phyloP scores from a whole-genome alignment of 1,284 basidiomycete genomes.

The Cryptococcus hybrid region DNA sequence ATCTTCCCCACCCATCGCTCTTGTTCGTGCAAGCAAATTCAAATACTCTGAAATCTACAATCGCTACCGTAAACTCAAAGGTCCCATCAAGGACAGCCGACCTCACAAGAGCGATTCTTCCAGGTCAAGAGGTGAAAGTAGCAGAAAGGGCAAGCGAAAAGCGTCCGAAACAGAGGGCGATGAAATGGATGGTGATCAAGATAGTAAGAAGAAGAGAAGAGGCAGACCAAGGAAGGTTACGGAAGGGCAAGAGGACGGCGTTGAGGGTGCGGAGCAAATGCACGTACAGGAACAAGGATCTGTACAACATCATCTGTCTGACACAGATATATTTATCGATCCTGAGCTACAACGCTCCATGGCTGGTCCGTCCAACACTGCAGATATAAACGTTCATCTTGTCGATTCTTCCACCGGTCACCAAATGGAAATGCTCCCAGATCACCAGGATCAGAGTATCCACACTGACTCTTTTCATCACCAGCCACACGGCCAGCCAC shows the following conservation, averaged over 20 bases:
- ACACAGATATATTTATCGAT: not conserved
- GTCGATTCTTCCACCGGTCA: not conserved
- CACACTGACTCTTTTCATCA: no score
- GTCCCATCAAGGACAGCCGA: conserved; percentile 41
- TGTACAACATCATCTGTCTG: not conserved
- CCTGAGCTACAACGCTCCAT: not conserved
- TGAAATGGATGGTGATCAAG: not conserved
- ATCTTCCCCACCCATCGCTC: conserved; percentile 38
- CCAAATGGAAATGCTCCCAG: no score
- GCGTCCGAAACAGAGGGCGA: not conserved
- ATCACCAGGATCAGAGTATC: no score
- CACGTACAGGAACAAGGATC: not conserved
- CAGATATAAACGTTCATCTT: not conserved
- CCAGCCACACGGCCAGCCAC: no score
- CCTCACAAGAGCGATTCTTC: conserved; percentile 15
- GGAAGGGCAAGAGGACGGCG: not conserved
- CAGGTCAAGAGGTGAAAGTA: not conserved
- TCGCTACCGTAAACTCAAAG: conserved; percentile 44
- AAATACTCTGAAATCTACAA: conserved; percentile 50
- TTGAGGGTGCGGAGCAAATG: not conserved
- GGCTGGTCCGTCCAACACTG: not conserved
- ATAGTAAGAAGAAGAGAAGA: no score
- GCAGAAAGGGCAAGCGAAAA: not conserved
- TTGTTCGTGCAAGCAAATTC: conserved; percentile 30
- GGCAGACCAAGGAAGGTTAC: no score